Evolutionary conservation across 768 basidiomycete genomes (phyloP).

Genomic region (Tylopilus cervinicoccineus): DNA sequence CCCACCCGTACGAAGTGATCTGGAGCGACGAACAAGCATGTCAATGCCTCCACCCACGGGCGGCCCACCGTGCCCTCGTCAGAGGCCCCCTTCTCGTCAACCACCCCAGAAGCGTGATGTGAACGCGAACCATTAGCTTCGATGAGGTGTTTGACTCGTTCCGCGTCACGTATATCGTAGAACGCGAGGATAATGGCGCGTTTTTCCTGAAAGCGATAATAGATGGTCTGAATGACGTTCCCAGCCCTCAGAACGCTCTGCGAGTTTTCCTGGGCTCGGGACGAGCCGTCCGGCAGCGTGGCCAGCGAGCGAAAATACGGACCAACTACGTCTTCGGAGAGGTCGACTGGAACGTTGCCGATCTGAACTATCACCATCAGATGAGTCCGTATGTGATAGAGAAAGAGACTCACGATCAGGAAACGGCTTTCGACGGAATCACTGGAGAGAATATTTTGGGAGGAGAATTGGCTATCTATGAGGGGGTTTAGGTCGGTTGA

Average conservation of each 20-base stretch:
- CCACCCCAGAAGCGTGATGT: neutral
- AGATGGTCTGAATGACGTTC: conserved; percentile 51
- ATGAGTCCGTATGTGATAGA: neutral
- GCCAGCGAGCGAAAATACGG: conserved; percentile 30
- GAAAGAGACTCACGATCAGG: conserved; percentile 24
- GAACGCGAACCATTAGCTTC: conserved; percentile 18
- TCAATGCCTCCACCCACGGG: conserved; percentile 27
- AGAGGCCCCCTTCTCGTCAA: conserved; percentile 6
- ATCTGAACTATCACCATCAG: conserved; percentile 31
- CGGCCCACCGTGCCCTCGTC: neutral
- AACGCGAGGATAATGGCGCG: conserved; percentile 59
- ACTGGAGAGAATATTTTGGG: conserved; percentile 3
- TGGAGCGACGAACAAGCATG: conserved; percentile 43
- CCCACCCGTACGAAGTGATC: conserved; percentile 45
- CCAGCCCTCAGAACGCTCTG: conserved; percentile 11
- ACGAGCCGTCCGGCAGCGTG: conserved; percentile 10
- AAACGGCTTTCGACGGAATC: conserved; percentile 29
- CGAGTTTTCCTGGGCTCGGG: conserved; percentile 4
- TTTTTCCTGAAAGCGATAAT: conserved; percentile 45
- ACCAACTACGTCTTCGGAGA: conserved; percentile 28
- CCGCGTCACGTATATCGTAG: conserved; percentile 55
- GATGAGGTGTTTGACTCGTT: conserved; percentile 42
- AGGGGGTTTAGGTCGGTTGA: conserved; percentile 25
- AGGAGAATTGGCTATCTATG: conserved; percentile 21
- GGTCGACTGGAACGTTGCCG: conserved; percentile 35